These are phyloP conservation scores for Tympanopsis confertula DNA, from an alignment of 2,329 filamentous ascomycete genomes.

Conservation along the genomic window DNA sequence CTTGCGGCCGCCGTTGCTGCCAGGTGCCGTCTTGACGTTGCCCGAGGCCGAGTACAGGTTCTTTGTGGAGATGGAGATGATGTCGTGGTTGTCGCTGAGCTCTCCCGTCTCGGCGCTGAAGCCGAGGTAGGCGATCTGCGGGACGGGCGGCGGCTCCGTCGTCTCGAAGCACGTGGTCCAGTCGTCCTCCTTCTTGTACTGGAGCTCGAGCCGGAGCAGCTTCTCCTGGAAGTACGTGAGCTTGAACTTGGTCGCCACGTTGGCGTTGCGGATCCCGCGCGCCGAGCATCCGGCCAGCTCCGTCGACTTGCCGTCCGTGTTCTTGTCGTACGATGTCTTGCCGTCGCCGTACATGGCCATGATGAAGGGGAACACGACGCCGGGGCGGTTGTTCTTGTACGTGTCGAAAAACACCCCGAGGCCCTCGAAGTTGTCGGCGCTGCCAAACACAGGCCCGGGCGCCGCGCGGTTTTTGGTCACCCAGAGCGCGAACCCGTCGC, in stretches of 20 bases:
- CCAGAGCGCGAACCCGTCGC: slow-evolving; percentile 97
- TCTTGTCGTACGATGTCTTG: slow-evolving; percentile 78
- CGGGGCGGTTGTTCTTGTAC: slow-evolving; percentile 98
- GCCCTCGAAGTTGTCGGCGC: slow-evolving; percentile 79
- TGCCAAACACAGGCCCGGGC: slow-evolving; percentile 76
- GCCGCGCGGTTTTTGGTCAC: slow-evolving; percentile 83
- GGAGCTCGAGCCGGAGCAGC: slow-evolving; percentile 75
- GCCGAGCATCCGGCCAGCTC: slow-evolving; percentile 93
- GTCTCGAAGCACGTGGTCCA: slow-evolving; percentile 86
- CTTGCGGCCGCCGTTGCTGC: slow-evolving; percentile 13
- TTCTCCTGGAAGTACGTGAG: slow-evolving; percentile 97
- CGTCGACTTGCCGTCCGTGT: slow-evolving; percentile 83
- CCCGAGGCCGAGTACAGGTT: slow-evolving; percentile 69
- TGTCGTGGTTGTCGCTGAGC: slow-evolving; percentile 94
- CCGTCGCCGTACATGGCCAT: slow-evolving; percentile 98
- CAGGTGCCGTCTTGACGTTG: slow-evolving; percentile 16
- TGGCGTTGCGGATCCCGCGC: slow-evolving; percentile 72
- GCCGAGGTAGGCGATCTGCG: slow-evolving; percentile 62
- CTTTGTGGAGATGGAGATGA: slow-evolving; percentile 73
- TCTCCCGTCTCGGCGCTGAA: slow-evolving; percentile 92
- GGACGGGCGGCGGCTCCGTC: slow-evolving; percentile 61
- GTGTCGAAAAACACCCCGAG: slow-evolving; percentile 94
- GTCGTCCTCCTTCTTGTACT: slow-evolving; percentile 81
- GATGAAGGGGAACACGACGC: slow-evolving; percentile 90
- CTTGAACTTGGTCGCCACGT: slow-evolving; percentile 70